Conservation (phyloP, 306 rosid species). For the Castanea sativa region DNA sequence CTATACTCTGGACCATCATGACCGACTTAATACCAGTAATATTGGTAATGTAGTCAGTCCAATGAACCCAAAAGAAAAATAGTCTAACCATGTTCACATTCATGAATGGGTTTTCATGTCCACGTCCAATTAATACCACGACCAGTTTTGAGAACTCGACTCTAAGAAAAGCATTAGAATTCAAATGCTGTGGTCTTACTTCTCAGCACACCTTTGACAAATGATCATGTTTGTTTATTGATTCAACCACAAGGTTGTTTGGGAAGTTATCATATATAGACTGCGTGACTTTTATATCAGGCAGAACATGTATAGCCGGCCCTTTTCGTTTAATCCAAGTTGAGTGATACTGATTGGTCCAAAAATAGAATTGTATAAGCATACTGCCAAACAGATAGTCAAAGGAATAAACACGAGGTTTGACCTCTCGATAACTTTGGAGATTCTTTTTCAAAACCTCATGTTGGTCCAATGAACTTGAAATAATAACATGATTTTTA, state of each 20-base stretch:
- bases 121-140: neutral
- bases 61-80: neutral
- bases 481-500: no score
- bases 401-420: no score
- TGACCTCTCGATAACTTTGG: no score
- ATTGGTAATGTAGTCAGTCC: neutral
- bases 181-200: neutral
- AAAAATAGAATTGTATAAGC: no score
- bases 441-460: no score
- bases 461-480: no score
- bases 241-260: neutral
- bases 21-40: neutral
- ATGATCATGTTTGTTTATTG: neutral
- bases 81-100: neutral
- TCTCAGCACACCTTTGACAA: neutral
- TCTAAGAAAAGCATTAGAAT: neutral
- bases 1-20: neutral
- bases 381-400: no score
- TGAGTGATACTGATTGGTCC: neutral
- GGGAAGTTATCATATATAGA: neutral
- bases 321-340: neutral
- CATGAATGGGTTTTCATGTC: neutral
- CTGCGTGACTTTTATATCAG: neutral
- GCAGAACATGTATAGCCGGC: neutral
- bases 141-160: neutral